phyloP scores from a whole-genome alignment of 1,284 basidiomycete species.

The Exobasidium cylindrosporum region DNA sequence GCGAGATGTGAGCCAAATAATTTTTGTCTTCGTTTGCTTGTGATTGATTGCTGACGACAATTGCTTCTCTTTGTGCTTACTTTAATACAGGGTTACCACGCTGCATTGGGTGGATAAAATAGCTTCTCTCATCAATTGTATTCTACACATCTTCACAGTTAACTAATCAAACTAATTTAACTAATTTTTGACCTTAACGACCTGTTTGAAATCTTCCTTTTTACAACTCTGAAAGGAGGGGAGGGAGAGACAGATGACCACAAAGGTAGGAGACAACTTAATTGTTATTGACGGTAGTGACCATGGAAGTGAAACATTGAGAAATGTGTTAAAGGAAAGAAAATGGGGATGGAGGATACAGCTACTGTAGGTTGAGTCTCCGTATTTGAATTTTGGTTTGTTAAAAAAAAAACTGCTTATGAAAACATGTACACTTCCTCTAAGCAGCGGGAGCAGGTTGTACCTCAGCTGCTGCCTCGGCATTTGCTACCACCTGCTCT shows the following conservation, averaged over 20 bases:
- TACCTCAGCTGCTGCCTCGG: constrained; percentile 6
- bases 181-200: too few species aligned
- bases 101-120: constrained; percentile 2
- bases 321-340: neutral
- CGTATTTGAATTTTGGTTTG: neutral
- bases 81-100: constrained; percentile 4
- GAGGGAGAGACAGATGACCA: too few species aligned
- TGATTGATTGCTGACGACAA: too few species aligned
- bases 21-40: too few species aligned
- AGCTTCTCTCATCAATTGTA: neutral
- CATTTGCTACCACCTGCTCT: constrained; percentile 10
- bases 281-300: too few species aligned
- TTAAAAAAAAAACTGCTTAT: neutral
- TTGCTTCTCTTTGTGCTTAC: neutral
- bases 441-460: constrained; percentile 1
- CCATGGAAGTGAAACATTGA: too few species aligned
- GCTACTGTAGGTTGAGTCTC: too few species aligned
- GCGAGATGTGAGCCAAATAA: constrained; percentile 13
- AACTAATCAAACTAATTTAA: too few species aligned
- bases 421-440: neutral
- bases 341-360: too few species aligned
- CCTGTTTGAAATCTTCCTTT: too few species aligned
- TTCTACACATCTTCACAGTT: constrained; percentile 1
- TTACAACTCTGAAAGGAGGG: too few species aligned
- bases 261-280: too few species aligned